Evolutionary conservation across 177 flowering plant genomes (phyloP), one percentile per base, ranked within the genome.

Genomic region (Tripterygium wilfordii): DNA sequence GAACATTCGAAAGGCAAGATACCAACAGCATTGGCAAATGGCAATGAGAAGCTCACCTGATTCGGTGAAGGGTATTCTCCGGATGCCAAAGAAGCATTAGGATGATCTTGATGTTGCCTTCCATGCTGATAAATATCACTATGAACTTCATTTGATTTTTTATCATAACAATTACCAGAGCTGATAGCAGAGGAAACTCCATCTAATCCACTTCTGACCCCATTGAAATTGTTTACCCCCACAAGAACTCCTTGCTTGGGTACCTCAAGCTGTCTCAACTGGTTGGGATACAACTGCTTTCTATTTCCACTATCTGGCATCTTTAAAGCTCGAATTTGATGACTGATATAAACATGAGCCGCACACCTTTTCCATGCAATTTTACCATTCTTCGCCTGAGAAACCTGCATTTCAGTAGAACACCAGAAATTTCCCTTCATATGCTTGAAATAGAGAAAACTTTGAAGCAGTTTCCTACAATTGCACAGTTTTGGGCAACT

Each of bases 301-400:
- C 23, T 55, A 29, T 60, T 60, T 46, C 45, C 58, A 49, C 54
- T 55, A 36, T 74, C 74, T 21, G 66, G 19, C 30, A 26, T 49
- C 45, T 73, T 60, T 52, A 66, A 60, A 51, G 6, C 57, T 53
- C 17, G 64, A 43, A 82, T 82, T 18, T 83, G 67, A 36, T 37
- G 77, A 42, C 74, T 56, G 49, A 87, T 78, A 60, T 70, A 57
- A 14, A 79, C 77, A 58, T 87, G 96, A 44, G 73, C 27, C 2
- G 70, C 67, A 53, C 80, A 72, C 63, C 64, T 71, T 63, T 79
- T 86, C 76, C 72, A 39, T 19, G 77, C 49, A 24, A 36, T 70
- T 36, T 38, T 45, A 26, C 50, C 58, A 35, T 20, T 51, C 5
- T 31, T 6, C 49, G 24, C 62, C 43, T 49, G 43, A 13, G 57